A percentile compares a stretch with the other conserved stretches of the same genome.
Evolutionary conservation across 805 yeast genomes (phyloP).

Genomic region (Myxozyma sirexii): DNA sequence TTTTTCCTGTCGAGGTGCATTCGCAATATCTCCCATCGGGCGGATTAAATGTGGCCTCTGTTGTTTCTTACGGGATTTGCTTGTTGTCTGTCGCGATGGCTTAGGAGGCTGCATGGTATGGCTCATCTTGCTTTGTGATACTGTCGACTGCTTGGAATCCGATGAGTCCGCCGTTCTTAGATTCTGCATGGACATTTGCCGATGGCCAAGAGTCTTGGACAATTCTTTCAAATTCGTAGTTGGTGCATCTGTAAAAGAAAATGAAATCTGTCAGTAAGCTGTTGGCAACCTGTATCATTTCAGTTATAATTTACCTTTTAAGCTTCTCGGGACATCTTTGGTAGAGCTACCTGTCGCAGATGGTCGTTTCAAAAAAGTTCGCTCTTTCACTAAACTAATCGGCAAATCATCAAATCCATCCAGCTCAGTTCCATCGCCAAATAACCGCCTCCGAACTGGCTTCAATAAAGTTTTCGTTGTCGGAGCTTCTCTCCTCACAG

Average conservation of each 20-base stretch:
- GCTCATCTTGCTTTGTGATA: neutral
- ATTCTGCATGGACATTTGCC: neutral
- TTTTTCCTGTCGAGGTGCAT: slow-evolving; percentile 28
- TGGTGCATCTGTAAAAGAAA: neutral
- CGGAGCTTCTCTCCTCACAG: slow-evolving; percentile 22
- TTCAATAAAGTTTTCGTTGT: slow-evolving; percentile 25
- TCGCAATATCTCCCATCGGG: slow-evolving; percentile 30
- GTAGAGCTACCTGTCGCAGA: neutral
- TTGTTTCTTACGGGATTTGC: slow-evolving; percentile 15
- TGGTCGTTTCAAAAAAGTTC: slow-evolving; percentile 5
- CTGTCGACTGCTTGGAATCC: neutral
- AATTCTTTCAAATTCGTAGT: neutral
- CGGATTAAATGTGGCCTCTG: slow-evolving; percentile 32
- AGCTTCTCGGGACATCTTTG: neutral
- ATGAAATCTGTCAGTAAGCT: neutral
- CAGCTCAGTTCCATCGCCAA: slow-evolving; percentile 43
- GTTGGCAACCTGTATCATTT: neutral
- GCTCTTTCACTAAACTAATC: slow-evolving; percentile 23
- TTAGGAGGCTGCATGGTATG: neutral
- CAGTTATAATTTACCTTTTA: slow-evolving; percentile 1
- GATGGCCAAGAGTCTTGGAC: neutral
- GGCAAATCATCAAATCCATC: slow-evolving; percentile 41
- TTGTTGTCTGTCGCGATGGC: slow-evolving; percentile 1
- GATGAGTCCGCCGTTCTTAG: neutral
- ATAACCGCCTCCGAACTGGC: slow-evolving; percentile 29